Evolutionary conservation across 2,329 filamentous ascomycete genomes (phyloP).

Genomic region (Alternaria tenuissima): DNA sequence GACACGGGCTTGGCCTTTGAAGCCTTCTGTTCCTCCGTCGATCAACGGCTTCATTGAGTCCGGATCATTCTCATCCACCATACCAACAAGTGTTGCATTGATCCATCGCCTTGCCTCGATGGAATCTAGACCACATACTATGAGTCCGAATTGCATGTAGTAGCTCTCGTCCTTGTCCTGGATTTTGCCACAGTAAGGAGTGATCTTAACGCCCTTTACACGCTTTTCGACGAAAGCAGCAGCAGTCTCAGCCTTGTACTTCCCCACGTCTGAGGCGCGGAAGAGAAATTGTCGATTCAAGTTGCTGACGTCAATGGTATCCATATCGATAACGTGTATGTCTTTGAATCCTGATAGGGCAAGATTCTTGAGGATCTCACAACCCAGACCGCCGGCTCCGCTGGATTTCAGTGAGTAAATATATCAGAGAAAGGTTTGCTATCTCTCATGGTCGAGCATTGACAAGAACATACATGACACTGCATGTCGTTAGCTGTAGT

Average conservation of each 20-base stretch:
- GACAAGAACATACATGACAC: slow-evolving; percentile 49
- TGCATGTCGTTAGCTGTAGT: slow-evolving; percentile 32
- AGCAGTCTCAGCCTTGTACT: slow-evolving; percentile 91
- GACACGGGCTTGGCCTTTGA: slow-evolving; percentile 95
- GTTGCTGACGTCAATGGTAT: slow-evolving; percentile 98
- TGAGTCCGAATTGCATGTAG: slow-evolving; percentile 94
- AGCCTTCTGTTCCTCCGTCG: slow-evolving; percentile 96
- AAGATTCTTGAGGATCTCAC: slow-evolving; percentile 95
- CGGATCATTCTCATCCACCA: slow-evolving; percentile 83
- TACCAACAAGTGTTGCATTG: slow-evolving; percentile 88
- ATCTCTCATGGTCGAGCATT: background rate
- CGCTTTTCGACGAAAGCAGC: slow-evolving; percentile 89
- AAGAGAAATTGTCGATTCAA: slow-evolving; percentile 98
- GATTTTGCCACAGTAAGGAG: slow-evolving; percentile 91
- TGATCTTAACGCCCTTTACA: slow-evolving; percentile 91
- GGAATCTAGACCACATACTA: slow-evolving; percentile 94
- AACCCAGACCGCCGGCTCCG: slow-evolving; percentile 91
- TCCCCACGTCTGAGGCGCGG: slow-evolving; percentile 88
- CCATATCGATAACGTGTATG: slow-evolving; percentile 99
- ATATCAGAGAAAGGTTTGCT: background rate
- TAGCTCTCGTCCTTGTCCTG: slow-evolving; percentile 97
- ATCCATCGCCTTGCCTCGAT: slow-evolving; percentile 99
- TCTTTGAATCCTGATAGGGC: slow-evolving; percentile 95
- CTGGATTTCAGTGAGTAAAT: slow-evolving; percentile 62
- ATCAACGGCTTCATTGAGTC: slow-evolving; percentile 93